A percentile compares a stretch with the other conserved stretches of the same genome.
These are phyloP conservation scores for Chalciporus piperatus DNA, from an alignment of 768 basidiomycete species.

Conservation along the genomic window DNA sequence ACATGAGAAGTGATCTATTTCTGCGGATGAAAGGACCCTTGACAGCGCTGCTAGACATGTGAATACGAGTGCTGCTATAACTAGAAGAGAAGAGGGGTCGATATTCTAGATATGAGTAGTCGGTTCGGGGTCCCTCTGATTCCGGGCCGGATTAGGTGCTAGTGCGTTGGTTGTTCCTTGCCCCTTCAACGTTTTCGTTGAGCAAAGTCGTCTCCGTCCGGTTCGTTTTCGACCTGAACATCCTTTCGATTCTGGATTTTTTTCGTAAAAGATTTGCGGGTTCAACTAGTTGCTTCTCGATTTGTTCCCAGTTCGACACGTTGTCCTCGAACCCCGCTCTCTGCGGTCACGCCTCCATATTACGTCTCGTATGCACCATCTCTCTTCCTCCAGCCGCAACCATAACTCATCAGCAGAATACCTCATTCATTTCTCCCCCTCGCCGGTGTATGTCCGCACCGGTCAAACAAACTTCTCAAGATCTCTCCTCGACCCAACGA, in stretches of 20 bases:
- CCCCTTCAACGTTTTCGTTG: slow-evolving; percentile 3
- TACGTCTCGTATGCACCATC: slow-evolving; percentile 7
- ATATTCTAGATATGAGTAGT: background rate
- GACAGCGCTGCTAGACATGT: slow-evolving; percentile 20
- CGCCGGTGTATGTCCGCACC: background rate
- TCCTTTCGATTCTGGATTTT: background rate
- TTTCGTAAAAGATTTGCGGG: slow-evolving; percentile 13
- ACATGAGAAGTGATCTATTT: background rate
- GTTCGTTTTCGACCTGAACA: background rate
- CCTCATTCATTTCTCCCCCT: background rate
- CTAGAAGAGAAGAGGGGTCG: slow-evolving; percentile 14
- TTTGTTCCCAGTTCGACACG: background rate
- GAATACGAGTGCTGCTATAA: slow-evolving; percentile 13
- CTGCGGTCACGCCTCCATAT: background rate
- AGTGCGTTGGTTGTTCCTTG: slow-evolving; percentile 8
- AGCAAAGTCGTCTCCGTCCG: background rate
- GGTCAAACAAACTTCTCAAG: background rate
- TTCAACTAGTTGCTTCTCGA: background rate
- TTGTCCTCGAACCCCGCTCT: background rate
- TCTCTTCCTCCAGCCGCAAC: background rate
- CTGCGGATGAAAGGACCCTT: slow-evolving; percentile 14
- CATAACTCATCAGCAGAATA: background rate
- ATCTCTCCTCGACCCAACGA: background rate
- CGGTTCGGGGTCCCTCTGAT: slow-evolving; percentile 15
- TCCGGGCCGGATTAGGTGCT: slow-evolving; percentile 5